Percentiles rank a stretch among this genome's conserved stretches.
phyloP scores from a whole-genome alignment of 371 early-diverging fungal genomes.

The Mortierella sp. region DNA sequence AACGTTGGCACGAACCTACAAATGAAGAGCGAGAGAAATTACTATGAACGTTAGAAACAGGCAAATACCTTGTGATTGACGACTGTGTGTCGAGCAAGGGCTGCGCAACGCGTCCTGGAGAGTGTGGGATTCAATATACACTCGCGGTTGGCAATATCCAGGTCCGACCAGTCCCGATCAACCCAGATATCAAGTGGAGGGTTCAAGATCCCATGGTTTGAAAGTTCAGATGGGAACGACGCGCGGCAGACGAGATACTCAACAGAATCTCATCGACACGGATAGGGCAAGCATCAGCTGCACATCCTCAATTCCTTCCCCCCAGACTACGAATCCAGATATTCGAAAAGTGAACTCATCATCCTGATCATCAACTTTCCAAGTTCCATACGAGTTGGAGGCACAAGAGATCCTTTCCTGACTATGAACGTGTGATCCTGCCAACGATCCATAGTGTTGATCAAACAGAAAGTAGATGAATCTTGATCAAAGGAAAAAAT shows the following conservation, averaged over 20 bases:
- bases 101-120: conserved; percentile 6
- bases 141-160: conserved; percentile 7
- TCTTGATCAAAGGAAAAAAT: neutral
- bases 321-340: too few relatives aligned
- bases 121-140: neutral
- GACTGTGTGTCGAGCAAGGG: neutral
- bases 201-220: neutral
- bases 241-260: neutral
- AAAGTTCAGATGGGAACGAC: neutral
- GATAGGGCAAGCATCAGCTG: too few relatives aligned
- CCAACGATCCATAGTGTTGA: too few relatives aligned
- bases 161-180: conserved; percentile 44
- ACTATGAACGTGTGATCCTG: too few relatives aligned
- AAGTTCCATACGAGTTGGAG: too few relatives aligned
- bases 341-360: too few relatives aligned
- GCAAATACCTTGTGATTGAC: neutral
- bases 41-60: too few relatives aligned
- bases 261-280: too few relatives aligned
- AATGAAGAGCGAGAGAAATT: neutral
- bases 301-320: too few relatives aligned
- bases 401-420: too few relatives aligned
- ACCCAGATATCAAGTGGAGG: neutral
- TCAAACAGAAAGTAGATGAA: neutral
- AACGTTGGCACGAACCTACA: conserved; percentile 66
- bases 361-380: too few relatives aligned